These are phyloP conservation scores for Fusarium staphyleae DNA, from an alignment of 2,329 filamentous ascomycete species.

Conservation along the genomic window DNA sequence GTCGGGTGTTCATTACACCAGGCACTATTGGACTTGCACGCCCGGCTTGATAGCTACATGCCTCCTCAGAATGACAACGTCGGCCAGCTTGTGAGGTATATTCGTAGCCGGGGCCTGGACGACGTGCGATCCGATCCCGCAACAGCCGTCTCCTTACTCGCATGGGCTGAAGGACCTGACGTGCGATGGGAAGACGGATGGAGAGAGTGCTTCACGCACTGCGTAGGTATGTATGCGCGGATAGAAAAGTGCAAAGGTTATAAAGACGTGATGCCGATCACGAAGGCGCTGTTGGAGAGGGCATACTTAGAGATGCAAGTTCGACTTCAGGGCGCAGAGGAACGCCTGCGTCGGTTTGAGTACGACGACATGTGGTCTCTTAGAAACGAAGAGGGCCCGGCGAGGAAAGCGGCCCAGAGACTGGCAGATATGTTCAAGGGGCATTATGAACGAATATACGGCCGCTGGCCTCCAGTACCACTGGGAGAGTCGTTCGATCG, in stretches of 20 bases:
- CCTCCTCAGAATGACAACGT: constrained; percentile 63
- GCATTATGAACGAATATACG: constrained; percentile 64
- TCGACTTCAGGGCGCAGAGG: constrained; percentile 67
- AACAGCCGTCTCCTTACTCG: constrained; percentile 66
- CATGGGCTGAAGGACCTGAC: constrained; percentile 69
- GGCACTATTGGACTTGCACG: constrained; percentile 67
- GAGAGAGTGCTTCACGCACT: constrained; percentile 71
- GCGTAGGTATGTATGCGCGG: constrained; percentile 66
- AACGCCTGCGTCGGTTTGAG: constrained; percentile 65
- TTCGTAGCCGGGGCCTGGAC: constrained; percentile 66
- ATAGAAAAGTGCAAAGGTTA: constrained; percentile 64
- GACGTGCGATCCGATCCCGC: constrained; percentile 68
- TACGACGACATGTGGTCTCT: constrained; percentile 68
- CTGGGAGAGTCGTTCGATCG: constrained; percentile 6
- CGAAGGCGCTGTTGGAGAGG: constrained; percentile 67
- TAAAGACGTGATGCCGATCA: constrained; percentile 65
- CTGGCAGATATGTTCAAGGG: constrained; percentile 66
- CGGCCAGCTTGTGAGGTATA: constrained; percentile 66
- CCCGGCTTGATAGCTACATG: constrained; percentile 66
- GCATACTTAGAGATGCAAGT: constrained; percentile 68
- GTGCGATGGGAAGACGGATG: constrained; percentile 73
- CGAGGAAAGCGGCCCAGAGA: constrained; percentile 63
- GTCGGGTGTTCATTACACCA: constrained; percentile 70
- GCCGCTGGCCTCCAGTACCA: constrained; percentile 71
- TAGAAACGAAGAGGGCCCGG: constrained; percentile 54